Conservation (phyloP, 495 filamentous ascomycete species). For the Neurospora sp. region DNA sequence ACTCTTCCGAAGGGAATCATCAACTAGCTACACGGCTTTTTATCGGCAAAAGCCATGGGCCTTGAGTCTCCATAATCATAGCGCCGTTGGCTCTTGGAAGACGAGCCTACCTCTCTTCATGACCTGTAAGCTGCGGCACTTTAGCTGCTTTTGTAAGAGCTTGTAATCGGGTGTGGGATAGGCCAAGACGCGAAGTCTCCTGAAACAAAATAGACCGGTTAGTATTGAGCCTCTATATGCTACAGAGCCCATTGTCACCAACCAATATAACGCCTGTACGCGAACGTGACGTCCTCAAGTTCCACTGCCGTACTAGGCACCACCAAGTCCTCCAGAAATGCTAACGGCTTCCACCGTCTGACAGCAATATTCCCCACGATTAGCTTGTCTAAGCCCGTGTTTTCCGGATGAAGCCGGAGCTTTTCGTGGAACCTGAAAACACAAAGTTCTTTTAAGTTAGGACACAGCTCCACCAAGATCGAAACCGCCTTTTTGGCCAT, state of each 20-base stretch:
- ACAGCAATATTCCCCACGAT: accelerated
- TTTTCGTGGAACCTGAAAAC: background rate
- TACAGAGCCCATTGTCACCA: background rate
- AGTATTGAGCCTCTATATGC: background rate
- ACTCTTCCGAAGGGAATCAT: background rate
- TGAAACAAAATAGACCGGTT: background rate
- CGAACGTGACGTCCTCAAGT: background rate
- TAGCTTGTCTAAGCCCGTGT: background rate
- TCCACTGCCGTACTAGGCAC: background rate
- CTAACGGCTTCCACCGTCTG: background rate
- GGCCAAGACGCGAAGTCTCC: too few species aligned
- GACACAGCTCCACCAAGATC: background rate
- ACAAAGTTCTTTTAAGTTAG: background rate
- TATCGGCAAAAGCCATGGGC: background rate
- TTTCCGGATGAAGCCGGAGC: background rate
- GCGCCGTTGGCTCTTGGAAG: background rate
- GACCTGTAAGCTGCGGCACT: background rate
- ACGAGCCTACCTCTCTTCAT: background rate
- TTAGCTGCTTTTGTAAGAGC: background rate
- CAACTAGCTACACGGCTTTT: background rate
- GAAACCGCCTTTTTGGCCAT: background rate
- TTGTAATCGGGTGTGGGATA: background rate
- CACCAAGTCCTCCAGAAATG: background rate
- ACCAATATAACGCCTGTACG: background rate
- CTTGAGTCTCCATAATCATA: background rate